A percentile compares a stretch with the other conserved stretches of the same genome.
Evolutionary conservation across 176 grass and related monocot genomes (phyloP).

Genomic region (Cenchrus fungigraminus): DNA sequence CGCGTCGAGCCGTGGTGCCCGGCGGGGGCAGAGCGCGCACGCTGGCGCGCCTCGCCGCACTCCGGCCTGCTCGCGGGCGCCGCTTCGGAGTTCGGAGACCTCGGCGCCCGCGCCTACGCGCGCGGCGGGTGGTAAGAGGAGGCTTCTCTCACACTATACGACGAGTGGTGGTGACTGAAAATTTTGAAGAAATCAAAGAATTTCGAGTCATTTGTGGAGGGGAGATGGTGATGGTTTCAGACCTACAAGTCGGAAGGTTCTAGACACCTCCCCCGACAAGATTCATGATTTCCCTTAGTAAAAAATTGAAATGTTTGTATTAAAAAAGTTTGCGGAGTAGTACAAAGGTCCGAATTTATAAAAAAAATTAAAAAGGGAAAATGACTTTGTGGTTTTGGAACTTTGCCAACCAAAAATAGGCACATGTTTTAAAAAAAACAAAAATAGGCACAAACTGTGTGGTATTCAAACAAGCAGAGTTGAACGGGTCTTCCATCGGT

Average conservation of each 20-base stretch:
- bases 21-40: background rate
- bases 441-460: no score
- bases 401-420: no score
- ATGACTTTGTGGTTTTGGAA: no score
- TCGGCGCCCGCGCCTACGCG: background rate
- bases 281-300: background rate
- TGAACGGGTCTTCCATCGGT: no score
- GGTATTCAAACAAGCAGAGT: no score
- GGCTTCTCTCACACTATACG: background rate
- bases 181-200: background rate
- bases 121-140: background rate
- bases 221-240: background rate
- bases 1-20: conserved; percentile 11
- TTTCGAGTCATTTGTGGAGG: background rate
- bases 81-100: background rate
- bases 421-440: no score
- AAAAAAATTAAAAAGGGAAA: no score
- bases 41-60: background rate
- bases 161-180: background rate
- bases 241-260: background rate
- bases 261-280: background rate
- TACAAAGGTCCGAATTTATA: no score
- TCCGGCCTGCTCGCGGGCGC: background rate
- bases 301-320: background rate
- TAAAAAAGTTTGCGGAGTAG: no score